These are phyloP conservation scores for Canavalia gladiata DNA, from an alignment of 306 rosid species.

Conservation along the genomic window DNA sequence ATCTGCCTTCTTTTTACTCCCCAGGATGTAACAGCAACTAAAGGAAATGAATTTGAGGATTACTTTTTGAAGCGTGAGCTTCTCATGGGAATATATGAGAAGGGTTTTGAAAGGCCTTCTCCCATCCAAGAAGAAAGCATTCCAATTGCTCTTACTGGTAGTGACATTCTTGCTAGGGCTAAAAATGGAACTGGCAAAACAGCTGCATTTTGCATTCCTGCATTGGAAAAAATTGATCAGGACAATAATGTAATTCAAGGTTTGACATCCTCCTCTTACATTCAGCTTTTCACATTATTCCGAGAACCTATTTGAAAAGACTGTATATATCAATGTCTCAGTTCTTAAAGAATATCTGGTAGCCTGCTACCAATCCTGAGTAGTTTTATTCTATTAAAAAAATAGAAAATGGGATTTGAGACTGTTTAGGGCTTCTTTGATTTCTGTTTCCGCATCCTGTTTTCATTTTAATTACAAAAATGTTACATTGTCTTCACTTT, in stretches of 20 bases:
- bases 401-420: background rate
- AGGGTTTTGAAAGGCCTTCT: slow-evolving; percentile 99
- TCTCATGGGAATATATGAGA: slow-evolving; percentile 99
- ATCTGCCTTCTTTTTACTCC: slow-evolving; percentile 36
- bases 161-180: slow-evolving; percentile 99
- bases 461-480: too few species aligned
- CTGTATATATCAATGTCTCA: slow-evolving; percentile 4
- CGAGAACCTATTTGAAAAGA: slow-evolving; percentile 15
- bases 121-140: slow-evolving; percentile 99
- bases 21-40: slow-evolving; percentile 99
- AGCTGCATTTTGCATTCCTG: slow-evolving; percentile 98
- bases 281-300: slow-evolving; percentile 15
- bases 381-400: background rate
- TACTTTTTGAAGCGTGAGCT: slow-evolving; percentile 98
- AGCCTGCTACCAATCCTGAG: background rate
- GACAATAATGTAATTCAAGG: slow-evolving; percentile 95
- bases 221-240: slow-evolving; percentile 97
- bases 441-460: too few species aligned
- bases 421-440: background rate
- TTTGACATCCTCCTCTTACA: slow-evolving; percentile 33
- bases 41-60: slow-evolving; percentile 99
- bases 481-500: too few species aligned
- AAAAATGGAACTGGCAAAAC: slow-evolving; percentile 99
- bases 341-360: slow-evolving; percentile 26
- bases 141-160: slow-evolving; percentile 97